phyloP scores from a whole-genome alignment of 108 stramenopile species.

The Bacterosira constricta region DNA sequence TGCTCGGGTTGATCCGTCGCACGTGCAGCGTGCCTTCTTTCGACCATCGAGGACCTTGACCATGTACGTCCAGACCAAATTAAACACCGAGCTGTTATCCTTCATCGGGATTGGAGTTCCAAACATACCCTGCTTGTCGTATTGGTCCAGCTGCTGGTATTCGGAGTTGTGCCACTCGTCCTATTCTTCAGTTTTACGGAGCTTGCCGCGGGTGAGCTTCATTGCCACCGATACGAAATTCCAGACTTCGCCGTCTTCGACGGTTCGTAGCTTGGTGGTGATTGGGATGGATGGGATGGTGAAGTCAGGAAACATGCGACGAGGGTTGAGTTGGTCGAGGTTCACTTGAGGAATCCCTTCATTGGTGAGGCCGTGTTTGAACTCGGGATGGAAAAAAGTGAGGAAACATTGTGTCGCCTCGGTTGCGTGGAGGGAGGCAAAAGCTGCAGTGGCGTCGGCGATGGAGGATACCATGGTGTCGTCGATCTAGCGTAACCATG shows the following conservation, averaged over 20 bases:
- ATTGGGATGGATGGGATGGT: no score
- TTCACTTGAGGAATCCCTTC: no score
- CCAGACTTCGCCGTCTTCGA: not conserved
- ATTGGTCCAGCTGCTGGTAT: not conserved
- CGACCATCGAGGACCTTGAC: slow-evolving; percentile 1
- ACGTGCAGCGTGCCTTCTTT: slow-evolving; percentile 11
- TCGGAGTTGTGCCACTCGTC: not conserved
- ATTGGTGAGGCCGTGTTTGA: no score
- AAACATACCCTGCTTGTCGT: not conserved
- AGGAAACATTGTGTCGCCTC: no score
- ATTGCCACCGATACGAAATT: not conserved
- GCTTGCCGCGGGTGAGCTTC: not conserved
- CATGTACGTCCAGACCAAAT: slow-evolving; percentile 12
- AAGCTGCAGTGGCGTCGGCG: not conserved
- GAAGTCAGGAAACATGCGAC: no score
- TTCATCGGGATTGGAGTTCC: not conserved
- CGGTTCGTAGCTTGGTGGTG: no score
- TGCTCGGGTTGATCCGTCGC: slow-evolving; percentile 5
- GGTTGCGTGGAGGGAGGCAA: no score
- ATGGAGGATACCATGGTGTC: not conserved
- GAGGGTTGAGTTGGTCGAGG: no score
- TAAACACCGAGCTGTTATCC: not conserved
- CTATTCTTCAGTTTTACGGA: not conserved
- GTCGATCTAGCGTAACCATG: not conserved
- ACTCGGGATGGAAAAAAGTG: no score